Base-by-base conservation (phyloP, 2,329 filamentous ascomycete species). In the Fusarium irregulare region DNA sequence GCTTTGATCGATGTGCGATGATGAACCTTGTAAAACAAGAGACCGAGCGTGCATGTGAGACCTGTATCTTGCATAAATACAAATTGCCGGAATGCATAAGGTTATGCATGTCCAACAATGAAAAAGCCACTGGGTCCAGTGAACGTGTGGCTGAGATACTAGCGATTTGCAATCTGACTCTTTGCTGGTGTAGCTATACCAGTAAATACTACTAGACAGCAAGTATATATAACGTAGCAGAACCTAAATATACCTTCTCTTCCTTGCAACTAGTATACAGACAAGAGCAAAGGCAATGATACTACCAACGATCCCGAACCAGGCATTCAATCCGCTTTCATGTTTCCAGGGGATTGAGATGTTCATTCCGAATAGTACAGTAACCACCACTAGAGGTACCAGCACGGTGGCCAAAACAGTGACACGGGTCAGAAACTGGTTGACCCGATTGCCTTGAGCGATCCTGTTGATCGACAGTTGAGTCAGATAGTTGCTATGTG, bases 401-500 rank as follows among this genome's bases (percentile, higher is more conserved):
- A 99, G 87, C 71, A 99, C 92, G 5, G 95, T 97, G 1, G 94
- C 96, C 69, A 98, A 85, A 63, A 98, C 88, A 1, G 96, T 99
- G 74, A 99, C 96, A 83, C 98, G 97, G 83, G 93, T 94, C 13
- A 99, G 88, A 9, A 95, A 91, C 71, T 92, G 88, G 82, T 98
- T 98, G 56, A 93, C 93, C 71, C 90, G 87, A 63, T 94, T 97
- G 21, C 94, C 94, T 79, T 97, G 91, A 2, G 91, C 89, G 75
- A 97, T 93, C 80, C 93, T 94, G 79, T 97, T 93, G 74, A 98
- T 94, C 40, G 92, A 95, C 67, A 98, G 88, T 78, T 98, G 96
- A 2, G 96, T 95, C 40, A 99, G 87, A 78, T 99, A 98, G 80
- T 98, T 99, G 84, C 92, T 93, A 83, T 99, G 96, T 4, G 93